Percentiles rank a stretch among this genome's conserved stretches.
Evolutionary conservation across 768 basidiomycete species (phyloP).

Genomic region (Auriculariales sp.): DNA sequence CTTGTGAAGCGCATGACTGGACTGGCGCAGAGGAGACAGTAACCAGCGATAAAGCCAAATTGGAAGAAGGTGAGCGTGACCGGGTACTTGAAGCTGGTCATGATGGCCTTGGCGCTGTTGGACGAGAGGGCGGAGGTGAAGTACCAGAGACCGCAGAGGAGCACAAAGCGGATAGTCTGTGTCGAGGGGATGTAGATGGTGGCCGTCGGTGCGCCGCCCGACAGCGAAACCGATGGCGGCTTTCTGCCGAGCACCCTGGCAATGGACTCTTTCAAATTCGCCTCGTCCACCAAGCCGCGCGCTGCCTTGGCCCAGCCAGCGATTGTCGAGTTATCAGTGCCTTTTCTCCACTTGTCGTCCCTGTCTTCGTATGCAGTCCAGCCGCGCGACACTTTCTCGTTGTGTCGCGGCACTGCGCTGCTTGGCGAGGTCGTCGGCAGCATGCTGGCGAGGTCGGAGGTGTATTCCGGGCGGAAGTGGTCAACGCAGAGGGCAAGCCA

Average conservation of each 20-base stretch:
- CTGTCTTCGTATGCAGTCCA: neutral
- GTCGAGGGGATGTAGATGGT: conserved; percentile 2
- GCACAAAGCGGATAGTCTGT: conserved; percentile 41
- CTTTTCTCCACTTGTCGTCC: neutral
- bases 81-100: conserved; percentile 86
- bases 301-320: too few relatives aligned
- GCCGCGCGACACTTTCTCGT: neutral
- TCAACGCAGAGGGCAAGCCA: too few relatives aligned
- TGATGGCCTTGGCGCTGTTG: conserved; percentile 91
- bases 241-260: neutral
- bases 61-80: conserved; percentile 96
- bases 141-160: conserved; percentile 88
- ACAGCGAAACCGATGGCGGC: neutral
- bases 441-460: neutral
- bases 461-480: too few relatives aligned
- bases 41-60: conserved; percentile 85
- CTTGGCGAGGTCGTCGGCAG: neutral
- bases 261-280: too few relatives aligned
- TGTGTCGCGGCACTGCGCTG: neutral
- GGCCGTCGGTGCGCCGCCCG: neutral
- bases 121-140: conserved; percentile 83
- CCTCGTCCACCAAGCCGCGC: too few relatives aligned
- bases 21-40: conserved; percentile 74
- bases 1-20: conserved; percentile 52
- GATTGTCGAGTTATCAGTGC: neutral